A percentile compares a stretch with the other conserved stretches of the same genome.
Evolutionary conservation across 768 basidiomycete species (phyloP).

Genomic region (Macrocybe gigantea): DNA sequence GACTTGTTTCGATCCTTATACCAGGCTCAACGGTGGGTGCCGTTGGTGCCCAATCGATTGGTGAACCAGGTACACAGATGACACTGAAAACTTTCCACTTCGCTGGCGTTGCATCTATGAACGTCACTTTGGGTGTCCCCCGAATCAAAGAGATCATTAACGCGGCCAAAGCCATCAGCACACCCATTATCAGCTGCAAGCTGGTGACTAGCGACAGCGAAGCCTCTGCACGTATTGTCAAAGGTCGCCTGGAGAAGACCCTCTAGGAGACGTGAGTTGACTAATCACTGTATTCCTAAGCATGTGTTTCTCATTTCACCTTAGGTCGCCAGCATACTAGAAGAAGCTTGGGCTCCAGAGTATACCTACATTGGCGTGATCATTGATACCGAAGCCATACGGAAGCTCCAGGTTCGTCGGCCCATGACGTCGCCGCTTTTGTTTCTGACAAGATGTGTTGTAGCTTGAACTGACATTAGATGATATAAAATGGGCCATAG

Average conservation of each 20-base stretch:
- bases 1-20: not conserved
- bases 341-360: conserved; percentile 93
- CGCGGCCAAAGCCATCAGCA: conserved; percentile 94
- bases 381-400: conserved; percentile 82
- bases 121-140: conserved; percentile 98
- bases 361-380: conserved; percentile 93
- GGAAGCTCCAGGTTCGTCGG: conserved; percentile 70
- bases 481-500: conserved; percentile 90
- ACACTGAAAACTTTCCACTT: conserved; percentile 99
- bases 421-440: not conserved
- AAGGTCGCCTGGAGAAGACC: conserved; percentile 93
- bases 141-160: conserved; percentile 99
- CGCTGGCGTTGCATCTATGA: conserved; percentile 99
- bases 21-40: conserved; percentile 96
- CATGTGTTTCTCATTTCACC: conserved; percentile 1
- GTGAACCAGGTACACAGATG: conserved; percentile 99
- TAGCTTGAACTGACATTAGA: conserved; percentile 91
- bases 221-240: conserved; percentile 95
- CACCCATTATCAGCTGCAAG: conserved; percentile 97
- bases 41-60: conserved; percentile 97
- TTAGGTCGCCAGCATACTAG: conserved; percentile 86
- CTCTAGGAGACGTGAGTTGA: conserved; percentile 73
- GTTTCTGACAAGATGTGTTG: not conserved
- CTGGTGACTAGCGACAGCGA: conserved; percentile 82
- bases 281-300: not conserved